A percentile compares a stretch with the other conserved stretches of the same genome.
phyloP scores from a whole-genome alignment of 176 grass and related monocot species.

The Saccharum spontaneum region DNA sequence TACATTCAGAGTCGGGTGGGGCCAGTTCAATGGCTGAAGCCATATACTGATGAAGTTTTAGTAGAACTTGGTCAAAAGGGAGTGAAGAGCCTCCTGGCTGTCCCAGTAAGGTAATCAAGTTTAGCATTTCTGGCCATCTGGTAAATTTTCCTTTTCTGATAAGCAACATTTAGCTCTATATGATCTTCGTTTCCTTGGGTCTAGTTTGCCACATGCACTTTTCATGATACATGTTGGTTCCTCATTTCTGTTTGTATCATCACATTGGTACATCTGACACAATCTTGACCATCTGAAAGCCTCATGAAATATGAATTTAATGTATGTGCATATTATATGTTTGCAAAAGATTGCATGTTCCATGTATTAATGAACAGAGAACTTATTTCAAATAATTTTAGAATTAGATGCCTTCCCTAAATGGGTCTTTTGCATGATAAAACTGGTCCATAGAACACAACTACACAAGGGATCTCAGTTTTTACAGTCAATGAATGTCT shows the following conservation, averaged over 20 bases:
- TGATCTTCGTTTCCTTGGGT: background rate
- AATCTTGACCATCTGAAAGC: background rate
- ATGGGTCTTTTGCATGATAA: background rate
- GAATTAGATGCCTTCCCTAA: background rate
- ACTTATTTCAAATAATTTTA: background rate
- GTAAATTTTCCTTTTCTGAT: background rate
- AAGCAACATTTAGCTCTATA: background rate
- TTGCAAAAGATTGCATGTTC: background rate
- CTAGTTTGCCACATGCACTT: background rate
- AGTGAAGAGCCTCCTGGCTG: constrained; percentile 90
- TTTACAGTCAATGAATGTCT: background rate
- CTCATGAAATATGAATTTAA: background rate
- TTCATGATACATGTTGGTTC: background rate
- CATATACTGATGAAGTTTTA: constrained; percentile 94
- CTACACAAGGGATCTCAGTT: background rate
- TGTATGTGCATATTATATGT: background rate
- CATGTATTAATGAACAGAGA: background rate
- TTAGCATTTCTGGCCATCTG: background rate
- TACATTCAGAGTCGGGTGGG: constrained; percentile 84
- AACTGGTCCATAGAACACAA: background rate
- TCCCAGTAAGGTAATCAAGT: constrained; percentile 83
- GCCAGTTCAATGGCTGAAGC: constrained; percentile 94
- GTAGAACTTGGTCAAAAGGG: constrained; percentile 84
- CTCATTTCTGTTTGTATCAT: background rate
- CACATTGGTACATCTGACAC: background rate